Base-by-base conservation (phyloP, 257 asterid genomes). In the Sherardia arvensis region DNA sequence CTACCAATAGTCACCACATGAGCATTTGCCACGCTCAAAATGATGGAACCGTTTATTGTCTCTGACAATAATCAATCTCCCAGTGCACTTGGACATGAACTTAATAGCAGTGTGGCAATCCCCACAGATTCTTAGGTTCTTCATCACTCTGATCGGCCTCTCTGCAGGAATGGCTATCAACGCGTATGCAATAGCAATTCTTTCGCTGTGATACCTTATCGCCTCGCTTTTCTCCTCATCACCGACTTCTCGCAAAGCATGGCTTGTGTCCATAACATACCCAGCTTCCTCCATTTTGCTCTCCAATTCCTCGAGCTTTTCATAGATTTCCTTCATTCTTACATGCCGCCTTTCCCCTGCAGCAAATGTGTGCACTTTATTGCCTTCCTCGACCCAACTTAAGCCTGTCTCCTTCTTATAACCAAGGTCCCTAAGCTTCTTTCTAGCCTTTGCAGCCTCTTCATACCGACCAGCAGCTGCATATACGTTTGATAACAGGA, bases 301-400 rank as follows among this genome's bases (percentile, higher is more conserved):
- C 48, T 73, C 84, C 56, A 89, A 65, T 67, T 82, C 93, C 74
- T 85, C 82, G 56, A 92, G 51, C 71, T 87, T 92, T 45, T 74
- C 17, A 7, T 87, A 87, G 26, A 92, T 92, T 71, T 87, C 87
- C 32, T 74, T 73, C 0, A 74, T 73, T 14, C 78, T 73, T 15
- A 72, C 80, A 28, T 89, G 87, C 0, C 70, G 29, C 74, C 87
- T 74, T 49, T 89, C 97, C 27, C 95, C 95, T 14, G 95, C 83
- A 34, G 88, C 84, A 79, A 92, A 88, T 9, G 82, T 72, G 74
- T 89, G 92, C 18, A 87, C 76, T 73, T 66, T 79, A 69, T 85
- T 92, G n/a, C 87, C 88, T 53, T 83, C 97, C 69, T 87, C 95
- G 10, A 92, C 91, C 98, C 97, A 89, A 66, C 95, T 92, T 78